Percentiles rank a stretch among this genome's conserved stretches.
Conservation (phyloP, 2,329 filamentous ascomycete species). For the Aspergillus spinulosporus region DNA sequence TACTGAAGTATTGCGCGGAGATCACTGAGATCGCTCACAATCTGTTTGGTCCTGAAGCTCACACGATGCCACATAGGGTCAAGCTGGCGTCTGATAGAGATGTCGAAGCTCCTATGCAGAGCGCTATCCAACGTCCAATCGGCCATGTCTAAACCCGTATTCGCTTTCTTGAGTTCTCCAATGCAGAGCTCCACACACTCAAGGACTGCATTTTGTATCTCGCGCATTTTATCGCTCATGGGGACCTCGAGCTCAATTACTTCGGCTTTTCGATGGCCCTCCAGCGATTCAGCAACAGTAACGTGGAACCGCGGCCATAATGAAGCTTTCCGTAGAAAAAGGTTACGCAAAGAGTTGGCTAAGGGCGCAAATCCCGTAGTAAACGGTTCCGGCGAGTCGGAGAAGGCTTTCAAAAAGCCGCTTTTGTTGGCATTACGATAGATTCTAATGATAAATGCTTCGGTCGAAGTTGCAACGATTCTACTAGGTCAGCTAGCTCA, state of each 20-base stretch:
- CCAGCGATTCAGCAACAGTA: constrained; percentile 81
- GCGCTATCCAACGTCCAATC: constrained; percentile 96
- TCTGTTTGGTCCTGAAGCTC: constrained; percentile 91
- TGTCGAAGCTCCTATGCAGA: constrained; percentile 86
- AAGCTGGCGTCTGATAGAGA: constrained; percentile 81
- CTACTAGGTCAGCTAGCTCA: constrained; percentile 39
- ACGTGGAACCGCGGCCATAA: constrained; percentile 94
- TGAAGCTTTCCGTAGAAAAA: constrained; percentile 85
- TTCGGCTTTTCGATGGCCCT: constrained; percentile 89
- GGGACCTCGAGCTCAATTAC: constrained; percentile 95
- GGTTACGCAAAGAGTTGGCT: constrained; percentile 84
- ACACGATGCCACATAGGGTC: constrained; percentile 97
- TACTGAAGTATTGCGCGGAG: constrained; percentile 79
- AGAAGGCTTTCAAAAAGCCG: constrained; percentile 95
- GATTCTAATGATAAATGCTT: constrained; percentile 92
- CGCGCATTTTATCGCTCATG: constrained; percentile 91
- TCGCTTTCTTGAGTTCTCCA: constrained; percentile 86
- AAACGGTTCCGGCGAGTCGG: constrained; percentile 89
- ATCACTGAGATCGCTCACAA: constrained; percentile 83
- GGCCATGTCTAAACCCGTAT: constrained; percentile 87
- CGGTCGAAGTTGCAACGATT: constrained; percentile 79
- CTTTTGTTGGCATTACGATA: constrained; percentile 92
- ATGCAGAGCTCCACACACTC: constrained; percentile 97
- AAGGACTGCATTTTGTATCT: constrained; percentile 91
- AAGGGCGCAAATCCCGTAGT: constrained; percentile 84